Percentiles rank a stretch among this genome's conserved stretches.
Evolutionary conservation across 257 asterid species (phyloP).

Genomic region (Solanum phureja): DNA sequence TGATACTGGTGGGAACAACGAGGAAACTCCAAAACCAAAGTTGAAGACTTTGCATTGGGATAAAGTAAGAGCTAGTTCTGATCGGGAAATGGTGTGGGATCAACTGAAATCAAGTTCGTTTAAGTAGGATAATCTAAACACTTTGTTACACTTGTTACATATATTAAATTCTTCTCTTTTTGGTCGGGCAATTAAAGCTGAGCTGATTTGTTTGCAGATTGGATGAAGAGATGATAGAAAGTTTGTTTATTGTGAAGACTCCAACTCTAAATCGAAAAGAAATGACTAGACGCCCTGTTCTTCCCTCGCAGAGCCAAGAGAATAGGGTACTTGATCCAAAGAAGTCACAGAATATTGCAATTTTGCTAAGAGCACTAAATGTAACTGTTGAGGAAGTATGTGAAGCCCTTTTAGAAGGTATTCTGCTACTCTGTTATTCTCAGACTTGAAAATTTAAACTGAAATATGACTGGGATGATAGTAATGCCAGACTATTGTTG

Average conservation of each 20-base stretch:
- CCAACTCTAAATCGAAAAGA: slow-evolving; percentile 54
- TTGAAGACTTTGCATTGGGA: slow-evolving; percentile 97
- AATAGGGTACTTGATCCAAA: slow-evolving; percentile 79
- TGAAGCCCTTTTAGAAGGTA: slow-evolving; percentile 89
- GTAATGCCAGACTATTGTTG: neutral
- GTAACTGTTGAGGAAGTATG: slow-evolving; percentile 95
- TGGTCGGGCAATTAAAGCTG: neutral
- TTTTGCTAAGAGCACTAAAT: slow-evolving; percentile 76
- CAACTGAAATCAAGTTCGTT: slow-evolving; percentile 86
- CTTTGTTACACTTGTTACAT: neutral
- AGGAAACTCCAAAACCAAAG: slow-evolving; percentile 63
- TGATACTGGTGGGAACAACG: slow-evolving; percentile 20
- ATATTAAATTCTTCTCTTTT: neutral
- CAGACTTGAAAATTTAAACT: neutral
- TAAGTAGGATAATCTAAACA: slow-evolving; percentile 35
- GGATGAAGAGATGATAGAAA: slow-evolving; percentile 95
- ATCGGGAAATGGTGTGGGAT: slow-evolving; percentile 98
- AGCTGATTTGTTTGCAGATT: slow-evolving; percentile 37
- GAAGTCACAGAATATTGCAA: slow-evolving; percentile 90
- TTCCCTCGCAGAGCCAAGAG: slow-evolving; percentile 57
- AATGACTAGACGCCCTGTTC: slow-evolving; percentile 41
- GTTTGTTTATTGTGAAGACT: slow-evolving; percentile 65
- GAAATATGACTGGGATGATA: neutral
- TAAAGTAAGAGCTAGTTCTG: slow-evolving; percentile 91
- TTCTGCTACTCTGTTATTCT: neutral